phyloP scores from a whole-genome alignment of 2,329 filamentous ascomycete species.

The Paecilomyces variotii region DNA sequence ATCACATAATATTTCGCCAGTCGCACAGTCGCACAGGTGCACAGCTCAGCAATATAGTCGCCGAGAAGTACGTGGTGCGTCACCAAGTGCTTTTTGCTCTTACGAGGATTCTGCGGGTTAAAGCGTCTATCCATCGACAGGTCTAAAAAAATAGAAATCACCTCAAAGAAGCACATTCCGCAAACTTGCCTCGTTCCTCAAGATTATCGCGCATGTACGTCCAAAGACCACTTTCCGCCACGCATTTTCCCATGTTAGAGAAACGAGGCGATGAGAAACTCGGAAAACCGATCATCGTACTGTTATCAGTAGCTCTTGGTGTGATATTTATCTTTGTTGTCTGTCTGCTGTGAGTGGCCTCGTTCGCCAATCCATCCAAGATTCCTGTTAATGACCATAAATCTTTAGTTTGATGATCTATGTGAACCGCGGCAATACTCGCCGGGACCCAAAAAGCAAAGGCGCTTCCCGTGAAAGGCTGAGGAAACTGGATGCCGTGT shows the following conservation, averaged over 20 bases:
- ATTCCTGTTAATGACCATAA: neutral
- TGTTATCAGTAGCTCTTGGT: constrained; percentile 7
- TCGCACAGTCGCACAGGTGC: neutral
- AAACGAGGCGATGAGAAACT: constrained; percentile 1
- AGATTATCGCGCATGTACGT: neutral
- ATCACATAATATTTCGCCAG: neutral
- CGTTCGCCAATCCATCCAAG: neutral
- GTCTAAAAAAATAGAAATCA: neutral
- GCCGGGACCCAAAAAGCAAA: constrained; percentile 11
- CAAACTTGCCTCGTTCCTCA: neutral
- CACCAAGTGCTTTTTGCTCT: neutral
- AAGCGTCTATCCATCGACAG: neutral
- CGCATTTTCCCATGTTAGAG: neutral
- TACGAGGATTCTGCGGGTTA: neutral
- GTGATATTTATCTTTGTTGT: constrained; percentile 5
- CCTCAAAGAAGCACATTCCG: neutral
- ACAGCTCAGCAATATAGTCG: neutral
- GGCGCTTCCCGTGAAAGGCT: constrained; percentile 22
- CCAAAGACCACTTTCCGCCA: neutral
- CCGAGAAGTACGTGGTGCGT: neutral
- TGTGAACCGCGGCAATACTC: constrained; percentile 23
- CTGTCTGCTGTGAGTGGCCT: constrained; percentile 4
- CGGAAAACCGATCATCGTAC: constrained; percentile 4
- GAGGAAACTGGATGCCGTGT: constrained; percentile 27
- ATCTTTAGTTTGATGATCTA: constrained; percentile 21